A percentile compares a stretch with the other conserved stretches of the same genome.
Evolutionary conservation across 2,329 filamentous ascomycete genomes (phyloP).

Genomic region (Diplodia seriata): DNA sequence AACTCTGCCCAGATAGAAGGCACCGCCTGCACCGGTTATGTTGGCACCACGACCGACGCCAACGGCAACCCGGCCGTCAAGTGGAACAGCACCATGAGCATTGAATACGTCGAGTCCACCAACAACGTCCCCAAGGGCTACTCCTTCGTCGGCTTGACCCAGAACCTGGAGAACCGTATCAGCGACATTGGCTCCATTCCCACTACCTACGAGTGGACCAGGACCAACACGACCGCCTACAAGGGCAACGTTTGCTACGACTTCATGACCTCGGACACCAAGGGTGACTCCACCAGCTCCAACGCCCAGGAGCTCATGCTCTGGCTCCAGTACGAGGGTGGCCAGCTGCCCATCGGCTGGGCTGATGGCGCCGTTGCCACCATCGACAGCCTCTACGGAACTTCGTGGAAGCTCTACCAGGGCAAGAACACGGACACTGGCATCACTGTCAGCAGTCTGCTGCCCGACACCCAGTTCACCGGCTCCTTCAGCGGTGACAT

Average conservation of each 20-base stretch:
- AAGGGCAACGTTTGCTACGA: conserved; percentile 52
- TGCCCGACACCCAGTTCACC: conserved; percentile 49
- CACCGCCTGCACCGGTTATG: conserved; percentile 52
- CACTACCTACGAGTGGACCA: conserved; percentile 50
- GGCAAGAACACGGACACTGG: conserved; percentile 53
- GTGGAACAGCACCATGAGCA: conserved; percentile 51
- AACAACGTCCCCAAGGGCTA: conserved; percentile 54
- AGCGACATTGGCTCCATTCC: conserved; percentile 51
- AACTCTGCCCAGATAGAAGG: conserved; percentile 50
- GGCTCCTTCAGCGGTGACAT: conserved; percentile 51
- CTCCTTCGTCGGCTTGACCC: conserved; percentile 54
- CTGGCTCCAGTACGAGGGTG: conserved; percentile 53
- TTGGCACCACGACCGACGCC: conserved; percentile 40
- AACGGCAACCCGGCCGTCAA: conserved; percentile 47
- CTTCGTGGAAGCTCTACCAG: conserved; percentile 53
- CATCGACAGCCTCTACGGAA: conserved; percentile 21
- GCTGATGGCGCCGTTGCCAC: conserved; percentile 45
- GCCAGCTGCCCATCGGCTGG: conserved; percentile 55
- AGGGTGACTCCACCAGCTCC: conserved; percentile 52
- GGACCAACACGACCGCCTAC: conserved; percentile 17
- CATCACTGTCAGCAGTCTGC: conserved; percentile 51
- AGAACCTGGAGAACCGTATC: conserved; percentile 51
- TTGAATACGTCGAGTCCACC: conserved; percentile 45
- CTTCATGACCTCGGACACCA: conserved; percentile 54
- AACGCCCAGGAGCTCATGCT: conserved; percentile 54